Percentiles rank a stretch among this genome's conserved stretches.
Conservation (phyloP, 495 filamentous ascomycete genomes). For the Hamigera avellanea region DNA sequence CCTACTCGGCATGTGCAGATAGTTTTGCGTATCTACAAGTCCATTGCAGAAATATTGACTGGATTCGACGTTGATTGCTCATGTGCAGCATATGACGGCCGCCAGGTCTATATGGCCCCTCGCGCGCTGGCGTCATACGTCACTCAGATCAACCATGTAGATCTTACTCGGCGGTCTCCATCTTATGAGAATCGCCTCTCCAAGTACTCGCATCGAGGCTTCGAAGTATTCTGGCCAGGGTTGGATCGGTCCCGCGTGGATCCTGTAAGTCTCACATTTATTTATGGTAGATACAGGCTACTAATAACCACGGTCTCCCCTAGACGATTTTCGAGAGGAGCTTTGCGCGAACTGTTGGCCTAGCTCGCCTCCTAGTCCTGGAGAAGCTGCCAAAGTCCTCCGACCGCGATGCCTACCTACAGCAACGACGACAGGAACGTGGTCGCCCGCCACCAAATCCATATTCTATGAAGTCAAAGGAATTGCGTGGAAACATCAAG, state of each 20-base stretch:
- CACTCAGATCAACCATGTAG: constrained; percentile 69
- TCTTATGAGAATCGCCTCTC: constrained; percentile 82
- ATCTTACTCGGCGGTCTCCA: constrained; percentile 65
- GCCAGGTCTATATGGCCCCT: constrained; percentile 61
- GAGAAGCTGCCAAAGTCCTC: constrained; percentile 57
- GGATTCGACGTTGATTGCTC: constrained; percentile 82
- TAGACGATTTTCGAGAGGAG: constrained; percentile 70
- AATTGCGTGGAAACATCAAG: constrained; percentile 52
- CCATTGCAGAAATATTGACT: constrained; percentile 67
- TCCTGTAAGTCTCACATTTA: constrained; percentile 27
- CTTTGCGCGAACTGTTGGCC: constrained; percentile 58
- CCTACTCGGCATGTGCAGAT: constrained; percentile 74
- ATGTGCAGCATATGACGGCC: constrained; percentile 67
- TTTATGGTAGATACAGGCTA: no score
- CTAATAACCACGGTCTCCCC: no score
- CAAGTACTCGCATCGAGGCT: constrained; percentile 74
- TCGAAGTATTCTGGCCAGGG: constrained; percentile 67
- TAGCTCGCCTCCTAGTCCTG: constrained; percentile 70
- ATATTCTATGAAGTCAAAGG: constrained; percentile 7
- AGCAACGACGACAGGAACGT: constrained; percentile 54
- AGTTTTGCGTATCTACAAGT: constrained; percentile 73
- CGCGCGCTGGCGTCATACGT: constrained; percentile 62
- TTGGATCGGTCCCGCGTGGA: constrained; percentile 64
- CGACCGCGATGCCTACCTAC: constrained; percentile 55
- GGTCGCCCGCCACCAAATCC: constrained; percentile 40